Base-by-base conservation (phyloP, 2,329 filamentous ascomycete genomes). In the Annulohypoxylon truncatum region DNA sequence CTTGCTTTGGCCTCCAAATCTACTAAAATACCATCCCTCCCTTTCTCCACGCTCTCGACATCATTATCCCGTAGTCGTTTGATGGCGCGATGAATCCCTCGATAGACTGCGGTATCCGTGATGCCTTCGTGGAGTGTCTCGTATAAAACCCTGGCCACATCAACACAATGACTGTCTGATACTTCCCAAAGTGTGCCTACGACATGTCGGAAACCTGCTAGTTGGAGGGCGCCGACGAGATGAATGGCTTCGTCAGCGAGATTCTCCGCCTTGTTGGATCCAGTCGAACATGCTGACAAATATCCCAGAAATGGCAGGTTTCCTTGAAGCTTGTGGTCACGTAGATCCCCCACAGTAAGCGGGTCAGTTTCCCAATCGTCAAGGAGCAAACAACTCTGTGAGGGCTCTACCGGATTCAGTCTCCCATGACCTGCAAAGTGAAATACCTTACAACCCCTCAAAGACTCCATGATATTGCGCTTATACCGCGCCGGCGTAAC, bases 101-200 rank as follows among this genome's bases (percentile, higher is more conserved):
- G 20, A 24, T 20, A 24, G 20, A 46, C 20, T 10, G 42, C 18
- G 8, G 22, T 28, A 18, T 29, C 33, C 3, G 31, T 54, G 15
- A 38, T 28, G 9, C 20, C 22, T n/a, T 42, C 40, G 6, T 42
- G 33, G 2, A 47, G 22, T 2, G n/a, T 28, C 54, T 75, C 66
- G 57, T 79, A 80, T 0, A 73, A 42, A 1, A 68, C 51, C 33
- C 54, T 73, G 0, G 78, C 76, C 28, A 78, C 64, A 1, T 78
- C 72, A 1, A 79, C 71, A 56, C 75, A 79, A 2, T 61, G 8
- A 15, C 64, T 48, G 56, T 83, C 80, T 4, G 71, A 64, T 0
- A 80, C 77, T 4, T 76, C 66, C 81, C 80, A 83, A 0, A 82
- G 70, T 0, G 79, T 78, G 0, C 80, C 80, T 44, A 83, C 69